These are phyloP conservation scores for Mycena amicta DNA, from an alignment of 768 basidiomycete genomes.

Conservation along the genomic window DNA sequence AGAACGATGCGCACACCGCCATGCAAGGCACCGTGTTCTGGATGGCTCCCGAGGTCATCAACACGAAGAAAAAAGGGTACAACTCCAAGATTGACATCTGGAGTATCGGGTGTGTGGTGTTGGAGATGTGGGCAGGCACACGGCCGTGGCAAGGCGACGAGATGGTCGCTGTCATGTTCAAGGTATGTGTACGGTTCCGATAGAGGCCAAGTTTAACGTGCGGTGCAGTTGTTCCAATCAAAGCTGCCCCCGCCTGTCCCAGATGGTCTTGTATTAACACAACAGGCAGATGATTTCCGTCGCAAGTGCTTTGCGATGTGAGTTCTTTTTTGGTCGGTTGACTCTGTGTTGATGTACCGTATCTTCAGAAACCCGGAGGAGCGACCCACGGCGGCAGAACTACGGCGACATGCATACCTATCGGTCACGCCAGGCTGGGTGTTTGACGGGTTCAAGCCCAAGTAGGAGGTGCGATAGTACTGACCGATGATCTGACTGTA, in stretches of 20 bases:
- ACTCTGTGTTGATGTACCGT: slow-evolving; percentile 16
- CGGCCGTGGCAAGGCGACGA: slow-evolving; percentile 94
- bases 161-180: slow-evolving; percentile 90
- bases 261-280: slow-evolving; percentile 72
- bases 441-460: slow-evolving; percentile 61
- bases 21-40: slow-evolving; percentile 99
- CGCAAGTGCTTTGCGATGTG: slow-evolving; percentile 88
- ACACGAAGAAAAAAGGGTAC: slow-evolving; percentile 87
- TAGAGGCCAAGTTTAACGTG: too few relatives aligned
- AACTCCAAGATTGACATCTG: slow-evolving; percentile 98
- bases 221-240: slow-evolving; percentile 74
- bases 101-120: slow-evolving; percentile 97
- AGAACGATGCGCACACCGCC: slow-evolving; percentile 83
- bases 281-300: slow-evolving; percentile 84
- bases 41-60: slow-evolving; percentile 98
- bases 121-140: slow-evolving; percentile 99
- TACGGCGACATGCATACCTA: slow-evolving; percentile 81
- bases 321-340: slow-evolving; percentile 29
- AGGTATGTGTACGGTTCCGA: too few relatives aligned
- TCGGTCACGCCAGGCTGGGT: slow-evolving; percentile 71
- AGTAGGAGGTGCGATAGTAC: slow-evolving; percentile 35
- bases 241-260: slow-evolving; percentile 90
- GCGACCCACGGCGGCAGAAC: slow-evolving; percentile 77
- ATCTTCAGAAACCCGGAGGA: slow-evolving; percentile 75
- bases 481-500: too few relatives aligned